Conservation (phyloP, 2,329 filamentous ascomycete species). For the Fusarium aywerte region DNA sequence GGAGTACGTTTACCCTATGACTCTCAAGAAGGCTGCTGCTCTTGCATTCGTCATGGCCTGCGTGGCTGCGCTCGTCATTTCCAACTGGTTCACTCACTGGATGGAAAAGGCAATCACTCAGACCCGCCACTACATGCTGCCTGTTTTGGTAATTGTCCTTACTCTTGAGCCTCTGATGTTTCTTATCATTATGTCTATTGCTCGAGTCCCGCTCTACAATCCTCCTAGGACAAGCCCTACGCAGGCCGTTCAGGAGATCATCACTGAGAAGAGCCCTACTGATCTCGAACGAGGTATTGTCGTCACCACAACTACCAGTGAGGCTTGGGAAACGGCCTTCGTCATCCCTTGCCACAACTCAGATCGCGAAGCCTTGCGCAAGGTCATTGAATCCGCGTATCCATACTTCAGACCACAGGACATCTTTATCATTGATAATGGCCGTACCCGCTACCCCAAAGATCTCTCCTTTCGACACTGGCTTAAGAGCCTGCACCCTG, state of each 20-base stretch:
- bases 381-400: not conserved
- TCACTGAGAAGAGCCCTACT: not conserved
- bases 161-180: conserved; percentile 14
- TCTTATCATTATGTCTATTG: conserved; percentile 12
- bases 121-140: not conserved
- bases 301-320: rapidly evolving
- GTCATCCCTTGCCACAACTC: conserved; percentile 8
- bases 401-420: conserved; percentile 10
- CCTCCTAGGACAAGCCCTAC: not conserved
- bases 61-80: not conserved
- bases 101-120: conserved; percentile 2
- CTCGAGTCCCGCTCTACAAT: not conserved
- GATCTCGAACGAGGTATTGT: not conserved
- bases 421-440: conserved; percentile 12
- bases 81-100: not conserved
- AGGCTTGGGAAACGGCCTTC: not conserved
- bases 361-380: not conserved
- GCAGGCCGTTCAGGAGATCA: rapidly evolving
- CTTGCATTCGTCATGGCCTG: not conserved
- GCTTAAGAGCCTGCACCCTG: not conserved
- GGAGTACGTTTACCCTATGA: conserved; percentile 12
- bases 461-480: conserved; percentile 5
- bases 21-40: not conserved
- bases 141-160: conserved; percentile 7
- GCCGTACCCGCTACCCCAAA: not conserved